Base-by-base conservation (phyloP, 495 filamentous ascomycete genomes). In the Chaetomium fimeti region DNA sequence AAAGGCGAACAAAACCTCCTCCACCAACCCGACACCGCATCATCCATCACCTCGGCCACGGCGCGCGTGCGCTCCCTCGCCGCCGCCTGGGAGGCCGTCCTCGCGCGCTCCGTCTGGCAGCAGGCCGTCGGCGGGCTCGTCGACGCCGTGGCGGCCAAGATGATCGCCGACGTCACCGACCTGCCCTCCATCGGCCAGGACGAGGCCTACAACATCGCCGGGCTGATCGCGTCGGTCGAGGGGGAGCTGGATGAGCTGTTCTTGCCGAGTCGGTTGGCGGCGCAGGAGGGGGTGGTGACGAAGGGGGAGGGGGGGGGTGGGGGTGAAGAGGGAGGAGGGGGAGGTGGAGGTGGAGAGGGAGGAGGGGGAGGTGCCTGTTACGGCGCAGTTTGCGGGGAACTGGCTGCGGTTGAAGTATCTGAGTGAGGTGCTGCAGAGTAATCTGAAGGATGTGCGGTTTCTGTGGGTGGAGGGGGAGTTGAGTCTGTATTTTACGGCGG, bases 361-460 rank as follows among this genome's bases (percentile, higher is more conserved):
- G 24, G 64, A 72, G 24, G 78, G 75, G 43, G 78, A 72, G 40
- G 66, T 90, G 4, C 88, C 88, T 12, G 79, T 90, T 43, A 92
- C 91, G 25, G 85, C 87, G 13, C 81, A 96, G 36, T 97, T 96
- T 69, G 88, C 90, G 32, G 77, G 83, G 0, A 86, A 83, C 65
- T 99, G 94, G 95, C 80, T 96, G 60, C 88, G 91, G 60, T 91
- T 99, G 69, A 89, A 94, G 69, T 97, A 91, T 70, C 77, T 99
- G 22, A 81, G 86, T 57, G 91, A 96, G 72, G 91, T 99, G 57
- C 76, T 99, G 57, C 92, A 98, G 75, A 92, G 90, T 68, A 91
- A 89, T 59, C 79, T 98, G 49, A 88, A 85, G 58, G 93, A 99
- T 67, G 93, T 99, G 66, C 86, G 87, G 71, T 96, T 85, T 70